phyloP scores from a whole-genome alignment of 2,329 filamentous ascomycete species.

The Fusarium foetens region DNA sequence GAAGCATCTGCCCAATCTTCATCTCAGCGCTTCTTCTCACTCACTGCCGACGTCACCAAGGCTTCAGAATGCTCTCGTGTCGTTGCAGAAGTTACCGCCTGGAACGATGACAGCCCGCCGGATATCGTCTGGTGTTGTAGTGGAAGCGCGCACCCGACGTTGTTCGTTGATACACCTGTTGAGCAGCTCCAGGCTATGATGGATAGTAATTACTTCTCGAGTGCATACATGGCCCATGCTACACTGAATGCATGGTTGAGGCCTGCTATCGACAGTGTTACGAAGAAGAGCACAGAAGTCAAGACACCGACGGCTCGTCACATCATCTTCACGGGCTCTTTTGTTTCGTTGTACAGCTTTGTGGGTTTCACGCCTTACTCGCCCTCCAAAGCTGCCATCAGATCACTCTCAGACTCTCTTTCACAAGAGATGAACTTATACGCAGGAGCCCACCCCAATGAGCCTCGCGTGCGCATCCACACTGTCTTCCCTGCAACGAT shows the following conservation, averaged over 20 bases:
- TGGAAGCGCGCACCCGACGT: slow-evolving; percentile 28
- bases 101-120: slow-evolving; percentile 10
- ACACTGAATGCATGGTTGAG: slow-evolving; percentile 24
- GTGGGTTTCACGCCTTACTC: slow-evolving; percentile 29
- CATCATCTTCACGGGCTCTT: slow-evolving; percentile 31
- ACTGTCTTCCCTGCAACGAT: slow-evolving; percentile 32
- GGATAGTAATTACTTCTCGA: slow-evolving; percentile 37
- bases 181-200: slow-evolving; percentile 35
- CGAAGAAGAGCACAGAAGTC: not conserved
- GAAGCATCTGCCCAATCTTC: slow-evolving; percentile 9
- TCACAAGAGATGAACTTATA: slow-evolving; percentile 36
- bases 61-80: slow-evolving; percentile 19
- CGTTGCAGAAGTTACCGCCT: slow-evolving; percentile 12
- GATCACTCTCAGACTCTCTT: slow-evolving; percentile 27
- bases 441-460: slow-evolving; percentile 12
- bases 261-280: not conserved
- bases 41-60: slow-evolving; percentile 16
- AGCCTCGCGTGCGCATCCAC: slow-evolving; percentile 21
- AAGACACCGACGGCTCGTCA: not conserved
- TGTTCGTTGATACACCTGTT: slow-evolving; percentile 30
- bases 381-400: slow-evolving; percentile 27
- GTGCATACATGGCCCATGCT: slow-evolving; percentile 33
- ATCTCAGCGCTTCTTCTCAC: slow-evolving; percentile 20
- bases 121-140: slow-evolving; percentile 33
- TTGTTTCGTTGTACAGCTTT: slow-evolving; percentile 32